These are phyloP conservation scores for Spinellus fusiger DNA, from an alignment of 192 early-diverging fungal genomes.

Conservation along the genomic window DNA sequence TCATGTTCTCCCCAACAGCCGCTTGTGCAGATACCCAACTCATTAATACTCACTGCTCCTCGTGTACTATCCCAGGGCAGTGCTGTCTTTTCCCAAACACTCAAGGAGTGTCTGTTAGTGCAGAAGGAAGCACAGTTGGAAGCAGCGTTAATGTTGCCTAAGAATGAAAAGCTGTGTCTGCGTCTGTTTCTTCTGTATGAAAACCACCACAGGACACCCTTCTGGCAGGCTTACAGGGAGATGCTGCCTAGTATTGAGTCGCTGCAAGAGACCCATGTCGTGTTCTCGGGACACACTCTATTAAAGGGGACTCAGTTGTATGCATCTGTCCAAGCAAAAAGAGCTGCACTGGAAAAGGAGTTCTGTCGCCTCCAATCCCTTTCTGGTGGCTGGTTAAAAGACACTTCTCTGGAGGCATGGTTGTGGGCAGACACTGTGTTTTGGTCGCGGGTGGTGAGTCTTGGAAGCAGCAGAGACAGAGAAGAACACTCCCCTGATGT, in stretches of 20 bases:
- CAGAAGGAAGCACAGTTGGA: neutral
- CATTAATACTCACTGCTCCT: slow-evolving; percentile 1
- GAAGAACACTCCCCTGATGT: slow-evolving; percentile 31
- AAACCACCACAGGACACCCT: slow-evolving; percentile 6
- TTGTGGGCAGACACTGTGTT: slow-evolving; percentile 64
- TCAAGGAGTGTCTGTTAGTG: neutral
- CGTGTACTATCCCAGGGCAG: neutral
- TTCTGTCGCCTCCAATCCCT: slow-evolving; percentile 23
- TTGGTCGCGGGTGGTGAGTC: slow-evolving; percentile 62
- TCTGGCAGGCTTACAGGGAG: slow-evolving; percentile 51
- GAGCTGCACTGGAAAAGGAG: slow-evolving; percentile 39
- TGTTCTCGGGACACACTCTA: slow-evolving; percentile 33
- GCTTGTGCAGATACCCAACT: neutral
- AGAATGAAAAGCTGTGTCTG: slow-evolving; percentile 31
- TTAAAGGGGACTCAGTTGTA: slow-evolving; percentile 52
- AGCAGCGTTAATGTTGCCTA: neutral
- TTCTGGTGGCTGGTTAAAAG: slow-evolving; percentile 19
- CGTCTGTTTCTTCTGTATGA: slow-evolving; percentile 39
- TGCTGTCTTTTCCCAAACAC: neutral
- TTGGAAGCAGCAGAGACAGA: slow-evolving; percentile 33
- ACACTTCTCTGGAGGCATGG: slow-evolving; percentile 43
- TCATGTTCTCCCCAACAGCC: neutral
- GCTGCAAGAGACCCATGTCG: slow-evolving; percentile 28
- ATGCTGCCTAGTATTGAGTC: slow-evolving; percentile 44
- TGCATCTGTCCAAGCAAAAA: slow-evolving; percentile 45